Percentiles rank a stretch among this genome's conserved stretches.
phyloP scores from a whole-genome alignment of 2,329 filamentous ascomycete genomes.

The Alternaria atra region DNA sequence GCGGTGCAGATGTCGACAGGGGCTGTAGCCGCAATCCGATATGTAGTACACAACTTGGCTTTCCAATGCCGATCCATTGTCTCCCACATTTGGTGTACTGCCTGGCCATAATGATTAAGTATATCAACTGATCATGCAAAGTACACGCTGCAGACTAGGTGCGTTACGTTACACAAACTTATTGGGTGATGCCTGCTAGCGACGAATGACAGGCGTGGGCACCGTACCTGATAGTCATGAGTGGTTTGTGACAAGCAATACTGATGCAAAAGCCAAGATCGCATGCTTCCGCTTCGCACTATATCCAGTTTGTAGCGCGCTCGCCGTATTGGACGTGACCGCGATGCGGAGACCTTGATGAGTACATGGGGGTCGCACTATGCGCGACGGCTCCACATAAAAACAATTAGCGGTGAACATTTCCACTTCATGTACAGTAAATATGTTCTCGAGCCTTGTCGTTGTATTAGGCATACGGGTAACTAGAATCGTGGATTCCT shows the following conservation, averaged over 20 bases:
- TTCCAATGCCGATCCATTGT: background rate
- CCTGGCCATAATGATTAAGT: background rate
- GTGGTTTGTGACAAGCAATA: background rate
- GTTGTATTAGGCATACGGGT: background rate
- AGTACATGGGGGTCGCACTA: background rate
- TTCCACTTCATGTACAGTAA: background rate
- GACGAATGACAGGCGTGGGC: background rate
- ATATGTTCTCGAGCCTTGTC: background rate
- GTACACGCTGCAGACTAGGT: background rate
- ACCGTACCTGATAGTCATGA: background rate
- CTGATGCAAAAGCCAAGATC: background rate
- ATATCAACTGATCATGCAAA: background rate
- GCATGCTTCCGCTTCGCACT: background rate
- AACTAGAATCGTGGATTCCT: background rate
- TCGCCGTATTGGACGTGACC: background rate
- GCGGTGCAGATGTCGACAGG: background rate
- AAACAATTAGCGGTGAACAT: background rate
- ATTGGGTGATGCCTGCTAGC: background rate
- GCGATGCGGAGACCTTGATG: background rate
- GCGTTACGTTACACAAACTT: background rate
- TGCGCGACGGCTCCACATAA: background rate
- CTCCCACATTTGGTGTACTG: background rate
- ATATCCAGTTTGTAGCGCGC: background rate
- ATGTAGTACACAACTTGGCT: background rate
- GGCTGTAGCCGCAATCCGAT: background rate